A percentile compares a stretch with the other conserved stretches of the same genome.
These are phyloP conservation scores for Mycena venus DNA, from an alignment of 768 basidiomycete genomes.

Conservation along the genomic window DNA sequence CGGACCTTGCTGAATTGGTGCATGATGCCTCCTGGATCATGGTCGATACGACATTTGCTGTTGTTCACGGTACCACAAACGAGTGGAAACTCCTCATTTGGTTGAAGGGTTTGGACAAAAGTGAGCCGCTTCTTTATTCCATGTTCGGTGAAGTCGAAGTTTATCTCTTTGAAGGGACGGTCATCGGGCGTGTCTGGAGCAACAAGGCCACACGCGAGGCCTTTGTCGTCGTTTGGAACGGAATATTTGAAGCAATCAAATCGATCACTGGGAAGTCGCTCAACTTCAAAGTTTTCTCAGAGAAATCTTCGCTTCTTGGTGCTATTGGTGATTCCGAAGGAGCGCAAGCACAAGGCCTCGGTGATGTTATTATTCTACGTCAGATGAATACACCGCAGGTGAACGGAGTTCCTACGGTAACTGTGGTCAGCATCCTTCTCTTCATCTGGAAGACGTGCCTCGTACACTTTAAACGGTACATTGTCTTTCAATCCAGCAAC, in stretches of 20 bases:
- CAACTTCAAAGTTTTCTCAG: background rate
- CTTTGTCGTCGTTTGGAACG: background rate
- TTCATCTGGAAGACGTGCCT: conserved; percentile 11
- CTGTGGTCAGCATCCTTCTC: background rate
- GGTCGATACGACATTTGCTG: conserved; percentile 22
- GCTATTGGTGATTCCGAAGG: conserved; percentile 5
- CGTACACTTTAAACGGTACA: background rate
- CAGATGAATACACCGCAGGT: background rate
- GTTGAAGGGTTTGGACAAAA: background rate
- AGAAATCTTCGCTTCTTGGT: background rate
- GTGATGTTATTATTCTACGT: conserved; percentile 7
- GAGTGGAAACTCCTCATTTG: conserved; percentile 23
- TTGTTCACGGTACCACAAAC: conserved; percentile 3
- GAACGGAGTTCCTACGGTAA: background rate
- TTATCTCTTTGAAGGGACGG: background rate
- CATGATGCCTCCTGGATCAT: conserved; percentile 17
- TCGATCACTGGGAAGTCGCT: background rate
- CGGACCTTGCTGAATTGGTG: background rate
- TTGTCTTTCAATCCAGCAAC: background rate
- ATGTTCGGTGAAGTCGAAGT: background rate
- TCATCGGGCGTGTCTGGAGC: background rate
- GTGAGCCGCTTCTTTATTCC: background rate
- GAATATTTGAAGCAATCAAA: background rate
- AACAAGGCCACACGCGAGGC: background rate
- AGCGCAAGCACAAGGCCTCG: conserved; percentile 8